Evolutionary conservation across 305 asterid species (phyloP).

Genomic region (Solanum hybrid): DNA sequence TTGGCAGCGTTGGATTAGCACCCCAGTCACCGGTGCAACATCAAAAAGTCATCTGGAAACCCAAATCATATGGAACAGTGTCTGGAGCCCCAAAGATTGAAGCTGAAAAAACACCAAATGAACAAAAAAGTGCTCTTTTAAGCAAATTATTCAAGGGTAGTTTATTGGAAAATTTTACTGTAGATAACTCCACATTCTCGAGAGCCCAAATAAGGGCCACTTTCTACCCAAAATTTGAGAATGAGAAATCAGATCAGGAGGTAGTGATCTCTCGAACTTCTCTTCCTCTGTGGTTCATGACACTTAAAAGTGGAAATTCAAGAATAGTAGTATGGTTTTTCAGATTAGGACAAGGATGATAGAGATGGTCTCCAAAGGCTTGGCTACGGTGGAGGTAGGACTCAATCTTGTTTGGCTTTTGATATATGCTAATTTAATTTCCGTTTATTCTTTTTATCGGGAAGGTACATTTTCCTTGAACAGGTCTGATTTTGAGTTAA

Average conservation of each 20-base stretch:
- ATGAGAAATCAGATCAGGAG: constrained; percentile 96
- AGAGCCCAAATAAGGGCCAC: constrained; percentile 79
- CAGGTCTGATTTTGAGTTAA: neutral
- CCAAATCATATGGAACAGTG: constrained; percentile 58
- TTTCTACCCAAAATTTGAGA: constrained; percentile 95
- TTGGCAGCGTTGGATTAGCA: constrained; percentile 29
- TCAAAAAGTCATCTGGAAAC: constrained; percentile 47
- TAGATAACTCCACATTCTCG: constrained; percentile 68
- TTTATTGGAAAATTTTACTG: constrained; percentile 52
- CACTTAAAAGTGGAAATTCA: neutral
- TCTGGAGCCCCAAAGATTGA: constrained; percentile 26
- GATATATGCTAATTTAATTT: neutral
- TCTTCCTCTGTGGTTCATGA: constrained; percentile 8
- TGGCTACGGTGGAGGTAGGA: constrained; percentile 84
- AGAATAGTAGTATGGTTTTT: constrained; percentile 15
- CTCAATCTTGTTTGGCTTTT: neutral
- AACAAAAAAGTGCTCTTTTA: constrained; percentile 28
- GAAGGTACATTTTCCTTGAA: neutral
- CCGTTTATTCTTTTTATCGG: neutral
- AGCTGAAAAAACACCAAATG: constrained; percentile 27
- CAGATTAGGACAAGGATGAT: constrained; percentile 85
- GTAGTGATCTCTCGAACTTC: constrained; percentile 26
- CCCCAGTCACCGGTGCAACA: constrained; percentile 28
- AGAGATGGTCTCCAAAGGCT: constrained; percentile 81
- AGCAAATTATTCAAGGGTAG: constrained; percentile 47